These are phyloP conservation scores for Eutrema salsugineum DNA, from an alignment of 441 rosid genomes.

Conservation along the genomic window DNA sequence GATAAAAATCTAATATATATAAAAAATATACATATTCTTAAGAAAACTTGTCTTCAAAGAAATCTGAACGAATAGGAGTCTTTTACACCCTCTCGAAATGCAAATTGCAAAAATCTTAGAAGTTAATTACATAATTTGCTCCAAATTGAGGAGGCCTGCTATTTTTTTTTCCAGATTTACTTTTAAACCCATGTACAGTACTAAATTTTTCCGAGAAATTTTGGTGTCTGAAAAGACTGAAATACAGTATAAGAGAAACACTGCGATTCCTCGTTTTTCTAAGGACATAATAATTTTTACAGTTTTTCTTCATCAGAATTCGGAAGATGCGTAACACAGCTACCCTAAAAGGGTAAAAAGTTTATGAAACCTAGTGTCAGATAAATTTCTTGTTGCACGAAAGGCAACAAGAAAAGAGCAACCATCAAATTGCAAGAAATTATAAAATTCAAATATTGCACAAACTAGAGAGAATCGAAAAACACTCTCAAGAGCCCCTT, in stretches of 20 bases:
- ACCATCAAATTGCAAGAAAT: not conserved
- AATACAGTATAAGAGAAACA: too few species aligned
- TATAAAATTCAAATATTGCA: not conserved
- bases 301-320: too few species aligned
- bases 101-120: not conserved
- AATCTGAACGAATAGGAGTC: not conserved
- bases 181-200: too few species aligned
- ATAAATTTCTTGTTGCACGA: not conserved
- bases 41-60: conserved; percentile 33
- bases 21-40: not conserved
- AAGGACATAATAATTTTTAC: too few species aligned
- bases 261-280: too few species aligned
- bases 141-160: too few species aligned
- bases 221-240: too few species aligned
- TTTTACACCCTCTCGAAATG: not conserved
- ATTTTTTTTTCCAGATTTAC: too few species aligned
- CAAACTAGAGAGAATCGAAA: not conserved
- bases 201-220: too few species aligned
- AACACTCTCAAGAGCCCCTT: not conserved
- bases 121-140: not conserved
- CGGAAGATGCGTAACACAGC: too few species aligned
- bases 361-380: not conserved
- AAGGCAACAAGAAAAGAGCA: not conserved
- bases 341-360: not conserved
- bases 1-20: not conserved